Evolutionary conservation across 208 protist species (phyloP).

Genomic region (Zelonia costaricensis): DNA sequence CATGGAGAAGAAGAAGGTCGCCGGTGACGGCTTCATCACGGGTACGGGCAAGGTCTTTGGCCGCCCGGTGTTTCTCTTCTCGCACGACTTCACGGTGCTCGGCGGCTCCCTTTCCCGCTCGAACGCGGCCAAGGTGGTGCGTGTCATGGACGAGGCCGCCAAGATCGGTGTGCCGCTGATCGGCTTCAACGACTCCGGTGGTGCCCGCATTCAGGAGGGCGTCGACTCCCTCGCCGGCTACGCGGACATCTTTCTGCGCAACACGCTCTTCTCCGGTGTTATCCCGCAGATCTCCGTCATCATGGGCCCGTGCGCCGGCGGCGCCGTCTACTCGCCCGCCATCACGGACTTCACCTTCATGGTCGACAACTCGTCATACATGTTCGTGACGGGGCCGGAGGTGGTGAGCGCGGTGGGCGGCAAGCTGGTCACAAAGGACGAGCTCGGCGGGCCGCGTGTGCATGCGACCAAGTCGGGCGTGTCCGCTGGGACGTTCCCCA

Average conservation of each 20-base stretch:
- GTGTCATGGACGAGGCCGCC: constrained; percentile 96
- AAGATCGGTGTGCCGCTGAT: constrained; percentile 95
- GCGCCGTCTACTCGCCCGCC: constrained; percentile 92
- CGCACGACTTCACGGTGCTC: constrained; percentile 96
- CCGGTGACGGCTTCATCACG: constrained; percentile 95
- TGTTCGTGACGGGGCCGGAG: constrained; percentile 98
- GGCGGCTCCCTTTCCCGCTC: constrained; percentile 93
- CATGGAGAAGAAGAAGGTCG: constrained; percentile 83
- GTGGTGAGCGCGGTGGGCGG: constrained; percentile 97
- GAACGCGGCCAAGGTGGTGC: constrained; percentile 96
- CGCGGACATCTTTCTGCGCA: constrained; percentile 95
- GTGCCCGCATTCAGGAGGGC: constrained; percentile 96
- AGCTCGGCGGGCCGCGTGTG: constrained; percentile 92
- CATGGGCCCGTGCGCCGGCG: constrained; percentile 96
- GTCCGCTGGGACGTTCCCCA: constrained; percentile 88
- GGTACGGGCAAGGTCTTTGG: constrained; percentile 94
- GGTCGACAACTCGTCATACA: constrained; percentile 95
- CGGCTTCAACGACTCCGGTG: constrained; percentile 97
- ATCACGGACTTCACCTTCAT: constrained; percentile 98
- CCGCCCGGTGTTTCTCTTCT: constrained; percentile 94
- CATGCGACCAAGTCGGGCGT: constrained; percentile 92
- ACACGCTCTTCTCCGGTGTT: constrained; percentile 94
- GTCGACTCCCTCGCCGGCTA: constrained; percentile 96
- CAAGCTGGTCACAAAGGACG: constrained; percentile 89
- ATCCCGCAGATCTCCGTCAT: constrained; percentile 97